Conservation (phyloP, 2,329 filamentous ascomycete species). For the Lojkania enalia region DNA sequence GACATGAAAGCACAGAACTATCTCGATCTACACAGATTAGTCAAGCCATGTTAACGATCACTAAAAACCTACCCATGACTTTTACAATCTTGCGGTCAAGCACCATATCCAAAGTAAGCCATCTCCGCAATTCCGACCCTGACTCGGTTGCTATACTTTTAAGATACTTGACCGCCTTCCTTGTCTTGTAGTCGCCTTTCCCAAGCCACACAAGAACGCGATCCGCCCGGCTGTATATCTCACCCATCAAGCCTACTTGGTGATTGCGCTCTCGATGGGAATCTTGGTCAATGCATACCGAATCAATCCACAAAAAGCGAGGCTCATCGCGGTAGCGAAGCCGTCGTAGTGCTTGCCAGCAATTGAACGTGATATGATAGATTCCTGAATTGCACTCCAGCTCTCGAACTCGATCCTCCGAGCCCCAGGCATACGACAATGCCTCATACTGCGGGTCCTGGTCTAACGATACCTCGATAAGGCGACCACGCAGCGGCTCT, state of each 20-base stretch:
- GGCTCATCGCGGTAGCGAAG: not conserved
- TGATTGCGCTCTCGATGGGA: conserved; percentile 5
- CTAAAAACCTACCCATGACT: not conserved
- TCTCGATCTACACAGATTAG: not conserved
- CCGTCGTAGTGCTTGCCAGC: conserved; percentile 2
- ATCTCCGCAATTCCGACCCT: not conserved
- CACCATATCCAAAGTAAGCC: not conserved
- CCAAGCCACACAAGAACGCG: conserved; percentile 10
- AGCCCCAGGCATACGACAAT: conserved; percentile 1
- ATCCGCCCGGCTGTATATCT: conserved; percentile 2
- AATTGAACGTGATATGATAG: conserved; percentile 3
- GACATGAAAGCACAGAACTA: not conserved
- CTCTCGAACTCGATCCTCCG: not conserved
- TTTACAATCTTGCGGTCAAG: not conserved
- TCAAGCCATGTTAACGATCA: too few relatives aligned
- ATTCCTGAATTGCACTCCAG: not conserved
- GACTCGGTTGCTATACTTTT: not conserved
- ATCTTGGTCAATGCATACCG: conserved; percentile 9
- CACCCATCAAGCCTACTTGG: conserved; percentile 6
- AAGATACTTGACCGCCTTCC: not conserved
- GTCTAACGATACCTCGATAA: not conserved
- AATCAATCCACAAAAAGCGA: conserved; percentile 6
- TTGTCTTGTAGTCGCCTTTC: not conserved
- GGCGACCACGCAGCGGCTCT: not conserved
- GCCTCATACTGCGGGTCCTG: conserved; percentile 1